Base-by-base conservation (phyloP, 2,329 filamentous ascomycete species). In the Sporothrix humicola region DNA sequence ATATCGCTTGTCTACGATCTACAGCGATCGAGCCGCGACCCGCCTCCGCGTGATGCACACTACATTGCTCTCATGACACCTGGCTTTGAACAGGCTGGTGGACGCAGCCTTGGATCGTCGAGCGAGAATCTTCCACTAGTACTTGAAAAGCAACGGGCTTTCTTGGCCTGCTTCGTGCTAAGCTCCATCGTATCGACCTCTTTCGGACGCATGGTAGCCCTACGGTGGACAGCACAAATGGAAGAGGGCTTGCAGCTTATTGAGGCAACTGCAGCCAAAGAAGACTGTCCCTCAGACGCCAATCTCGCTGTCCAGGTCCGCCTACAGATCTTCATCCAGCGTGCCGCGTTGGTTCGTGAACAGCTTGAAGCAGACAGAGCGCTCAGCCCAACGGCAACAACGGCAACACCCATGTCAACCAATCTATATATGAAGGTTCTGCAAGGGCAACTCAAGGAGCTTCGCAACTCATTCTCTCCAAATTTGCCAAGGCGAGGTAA, bases 191-290 rank as follows among this genome's bases (percentile, higher is more conserved):
- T 82, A 61, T 81, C 81, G 6, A 79, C 79, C 7, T 80, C 82
- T 65, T 78, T 82, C 74, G 78, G 78, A 1, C 79, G 80, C 31
- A 77, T 79, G 73, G 80, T 82, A 52, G 76, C 81, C 20, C 69
- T 82, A 58, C 78, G 79, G 69, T 83, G 82, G 82, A 81, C 80
- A 2, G 75, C 79, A n/a, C 79, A 80, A 71, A 82, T 83, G 81
- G 82, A 82, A 73, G 79, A 82, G 48, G 78, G 78, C 1, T 79
- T 83, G 69, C 76, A 69, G 56, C 71, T 78, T 20, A 77, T 83
- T 6, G 74, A 74, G 56, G 74, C 44, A 20, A 17, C 46, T 7
- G 63, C 74, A 1, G 80, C 73, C 72, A 77, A 78, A 2, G 63
- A 37, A 5, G 59, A 76, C 31, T 81, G 76, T 48, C 75, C 77